A percentile compares a stretch with the other conserved stretches of the same genome.
phyloP scores from a whole-genome alignment of 2,329 filamentous ascomycete genomes.

The Xylaria sp. region DNA sequence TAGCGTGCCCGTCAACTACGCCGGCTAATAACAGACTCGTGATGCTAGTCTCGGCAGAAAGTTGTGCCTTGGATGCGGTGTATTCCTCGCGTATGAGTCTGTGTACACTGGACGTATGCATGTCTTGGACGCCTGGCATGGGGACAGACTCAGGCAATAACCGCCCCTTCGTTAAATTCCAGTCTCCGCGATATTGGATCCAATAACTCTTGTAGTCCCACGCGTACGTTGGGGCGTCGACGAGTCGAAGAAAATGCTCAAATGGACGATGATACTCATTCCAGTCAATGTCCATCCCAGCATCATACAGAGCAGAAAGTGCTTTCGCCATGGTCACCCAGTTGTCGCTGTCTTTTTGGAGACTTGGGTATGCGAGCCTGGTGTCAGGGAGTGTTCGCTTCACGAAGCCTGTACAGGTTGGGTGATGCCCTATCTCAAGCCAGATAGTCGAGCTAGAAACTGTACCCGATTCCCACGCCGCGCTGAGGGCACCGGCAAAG shows the following conservation, averaged over 20 bases:
- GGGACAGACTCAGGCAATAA: not conserved
- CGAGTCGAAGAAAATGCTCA: constrained; percentile 49
- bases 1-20: not conserved
- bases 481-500: not conserved
- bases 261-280: constrained; percentile 68
- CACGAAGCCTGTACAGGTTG: not conserved
- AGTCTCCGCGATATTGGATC: constrained; percentile 70
- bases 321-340: not conserved
- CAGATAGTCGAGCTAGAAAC: not conserved
- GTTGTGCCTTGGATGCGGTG: not conserved
- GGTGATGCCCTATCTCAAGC: not conserved
- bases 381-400: not conserved
- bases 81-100: not conserved
- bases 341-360: not conserved
- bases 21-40: not conserved
- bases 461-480: not conserved
- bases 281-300: constrained; percentile 50
- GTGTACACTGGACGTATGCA: constrained; percentile 43
- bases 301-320: not conserved
- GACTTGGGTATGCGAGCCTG: not conserved
- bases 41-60: not conserved
- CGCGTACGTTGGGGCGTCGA: constrained; percentile 70
- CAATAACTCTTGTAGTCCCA: constrained; percentile 78
- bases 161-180: constrained; percentile 66
- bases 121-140: constrained; percentile 29